Evolutionary conservation across 768 basidiomycete genomes (phyloP), one percentile per base, ranked within the genome.

Genomic region (Crepidotus variabilis): DNA sequence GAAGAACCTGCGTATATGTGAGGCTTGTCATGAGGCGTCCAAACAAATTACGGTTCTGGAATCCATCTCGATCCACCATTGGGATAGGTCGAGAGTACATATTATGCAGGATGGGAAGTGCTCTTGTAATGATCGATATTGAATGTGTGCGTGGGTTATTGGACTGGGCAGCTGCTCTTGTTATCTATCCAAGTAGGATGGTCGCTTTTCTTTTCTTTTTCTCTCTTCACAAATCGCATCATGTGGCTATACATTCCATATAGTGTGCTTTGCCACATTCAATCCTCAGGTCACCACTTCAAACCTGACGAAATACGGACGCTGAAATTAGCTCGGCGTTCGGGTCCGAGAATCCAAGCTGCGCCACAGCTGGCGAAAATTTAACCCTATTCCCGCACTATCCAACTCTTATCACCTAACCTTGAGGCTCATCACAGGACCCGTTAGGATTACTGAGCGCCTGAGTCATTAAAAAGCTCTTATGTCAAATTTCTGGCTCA

Each of bases 1-100:
- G 59, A 64, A 64, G 61, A 64, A 64, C 59, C 61, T 64, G 60
- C 53, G 63, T 55, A 64, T 64, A 62, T 64, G 63, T 64, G 53
- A 54, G 60, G 63, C 61, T 48, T 64, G 63, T 64, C 63, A 64
- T 62, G 63, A 62, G 59, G 63, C 63, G 39, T 62, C 63, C 46
- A 64, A 64, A 52, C 63, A 64, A 53, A 64, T 64, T 62, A 64
- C 63, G 35, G 52, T 64, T 57, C 52, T 64, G 24, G 63, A 64
- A 62, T 64, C 63, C 61, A 62, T 64, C 57, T 62, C 61, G 49
- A 64, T 64, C 51, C 63, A 64, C 59, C 63, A 64, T 56, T 64
- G 63, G 63, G 63, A 64, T 55, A 62, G 61, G 61, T 64, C 63
- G 46, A 64, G 61, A 48, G 54, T 64, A 50, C 63, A 64, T 64